Percentiles rank a stretch among this genome's conserved stretches.
Conservation (phyloP, 352 stramenopile species). For the Pseudoperonospora humuli region DNA sequence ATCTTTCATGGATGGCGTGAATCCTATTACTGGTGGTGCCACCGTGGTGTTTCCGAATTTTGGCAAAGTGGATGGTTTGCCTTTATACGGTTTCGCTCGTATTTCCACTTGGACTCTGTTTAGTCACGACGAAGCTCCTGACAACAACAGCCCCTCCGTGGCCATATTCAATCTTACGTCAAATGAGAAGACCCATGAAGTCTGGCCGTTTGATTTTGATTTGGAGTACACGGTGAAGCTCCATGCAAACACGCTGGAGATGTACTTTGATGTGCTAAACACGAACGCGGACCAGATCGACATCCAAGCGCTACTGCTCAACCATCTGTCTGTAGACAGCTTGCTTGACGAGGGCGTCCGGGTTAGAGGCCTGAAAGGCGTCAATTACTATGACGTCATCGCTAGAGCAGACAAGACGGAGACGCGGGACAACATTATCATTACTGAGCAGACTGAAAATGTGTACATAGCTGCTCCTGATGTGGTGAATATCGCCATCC, state of each 20-base stretch:
- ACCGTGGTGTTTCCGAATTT: constrained; percentile 90
- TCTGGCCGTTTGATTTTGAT: constrained; percentile 48
- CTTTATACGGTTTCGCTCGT: constrained; percentile 84
- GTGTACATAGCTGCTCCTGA: constrained; percentile 71
- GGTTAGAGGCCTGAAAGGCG: constrained; percentile 82
- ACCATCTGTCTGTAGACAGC: constrained; percentile 88
- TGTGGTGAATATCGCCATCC: constrained; percentile 38
- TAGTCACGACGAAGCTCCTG: constrained; percentile 2
- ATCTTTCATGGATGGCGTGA: constrained; percentile 73
- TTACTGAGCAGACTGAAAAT: constrained; percentile 64
- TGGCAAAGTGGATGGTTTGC: constrained; percentile 43
- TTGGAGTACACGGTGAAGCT: constrained; percentile 72
- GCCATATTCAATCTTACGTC: constrained; percentile 32
- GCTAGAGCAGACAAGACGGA: constrained; percentile 49
- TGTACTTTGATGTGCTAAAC: constrained; percentile 82
- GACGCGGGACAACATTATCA: constrained; percentile 43
- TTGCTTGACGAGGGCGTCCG: constrained; percentile 37
- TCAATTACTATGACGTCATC: constrained; percentile 86
- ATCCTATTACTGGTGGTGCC: constrained; percentile 87
- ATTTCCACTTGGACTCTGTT: constrained; percentile 38
- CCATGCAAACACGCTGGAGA: constrained; percentile 47
- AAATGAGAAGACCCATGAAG: constrained; percentile 21
- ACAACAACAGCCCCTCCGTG: constrained; percentile 12
- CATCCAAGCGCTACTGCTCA: constrained; percentile 93
- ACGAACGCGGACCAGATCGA: constrained; percentile 64